Percentiles rank a stretch among this genome's conserved stretches.
These are phyloP conservation scores for Phallus indusiatus DNA, from an alignment of 768 basidiomycete genomes.

Conservation along the genomic window DNA sequence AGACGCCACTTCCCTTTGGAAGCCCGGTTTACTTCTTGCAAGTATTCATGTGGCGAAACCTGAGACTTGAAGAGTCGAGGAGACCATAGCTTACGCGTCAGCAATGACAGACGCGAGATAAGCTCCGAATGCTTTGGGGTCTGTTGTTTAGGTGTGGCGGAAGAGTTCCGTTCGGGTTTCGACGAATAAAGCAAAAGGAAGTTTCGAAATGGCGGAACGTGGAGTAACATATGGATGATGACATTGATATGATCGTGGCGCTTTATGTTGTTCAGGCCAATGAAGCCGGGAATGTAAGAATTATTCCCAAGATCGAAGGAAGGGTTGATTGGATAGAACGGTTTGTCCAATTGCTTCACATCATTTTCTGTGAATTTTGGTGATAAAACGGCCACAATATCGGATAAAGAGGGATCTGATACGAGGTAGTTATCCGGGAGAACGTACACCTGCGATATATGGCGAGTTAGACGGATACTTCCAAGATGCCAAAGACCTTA, in stretches of 20 bases:
- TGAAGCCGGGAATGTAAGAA: slow-evolving; percentile 85
- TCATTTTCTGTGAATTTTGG: slow-evolving; percentile 71
- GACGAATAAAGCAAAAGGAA: slow-evolving; percentile 52
- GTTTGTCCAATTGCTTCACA: slow-evolving; percentile 27
- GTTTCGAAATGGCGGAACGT: slow-evolving; percentile 83
- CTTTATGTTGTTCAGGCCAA: slow-evolving; percentile 97
- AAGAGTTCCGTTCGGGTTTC: slow-evolving; percentile 16
- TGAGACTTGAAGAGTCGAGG: slow-evolving; percentile 94
- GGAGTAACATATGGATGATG: slow-evolving; percentile 86
- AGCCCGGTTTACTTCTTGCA: slow-evolving; percentile 90
- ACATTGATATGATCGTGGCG: slow-evolving; percentile 97
- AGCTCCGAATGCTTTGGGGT: slow-evolving; percentile 77
- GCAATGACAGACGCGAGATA: slow-evolving; percentile 73
- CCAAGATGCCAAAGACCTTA: slow-evolving; percentile 22
- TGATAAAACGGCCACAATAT: slow-evolving; percentile 83
- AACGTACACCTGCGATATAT: slow-evolving; percentile 69
- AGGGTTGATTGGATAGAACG: slow-evolving; percentile 53
- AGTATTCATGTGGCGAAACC: slow-evolving; percentile 96
- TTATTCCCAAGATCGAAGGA: slow-evolving; percentile 79
- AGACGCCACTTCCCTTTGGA: slow-evolving; percentile 87
- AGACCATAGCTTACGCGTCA: slow-evolving; percentile 96
- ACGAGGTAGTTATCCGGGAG: slow-evolving; percentile 96
- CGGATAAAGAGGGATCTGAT: slow-evolving; percentile 92
- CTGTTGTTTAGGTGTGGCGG: slow-evolving; percentile 41
- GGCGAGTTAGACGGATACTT: slow-evolving; percentile 10